Conservation (phyloP, 495 filamentous ascomycete genomes). For the Neurospora sp. region DNA sequence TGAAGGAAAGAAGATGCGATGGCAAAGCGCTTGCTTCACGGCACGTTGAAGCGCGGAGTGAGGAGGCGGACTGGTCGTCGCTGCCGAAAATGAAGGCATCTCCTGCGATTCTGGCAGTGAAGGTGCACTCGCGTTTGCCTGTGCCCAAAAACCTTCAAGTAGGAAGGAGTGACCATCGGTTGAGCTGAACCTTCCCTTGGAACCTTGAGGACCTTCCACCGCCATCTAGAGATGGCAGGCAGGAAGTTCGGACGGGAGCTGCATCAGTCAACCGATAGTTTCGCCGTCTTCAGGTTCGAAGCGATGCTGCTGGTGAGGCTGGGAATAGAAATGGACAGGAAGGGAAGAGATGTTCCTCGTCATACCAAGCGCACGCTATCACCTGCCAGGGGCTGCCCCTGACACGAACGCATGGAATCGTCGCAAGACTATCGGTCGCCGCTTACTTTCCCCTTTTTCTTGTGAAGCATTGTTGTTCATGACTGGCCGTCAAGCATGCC, state of each 20-base stretch:
- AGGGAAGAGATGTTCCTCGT: not conserved
- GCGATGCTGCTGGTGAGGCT: not conserved
- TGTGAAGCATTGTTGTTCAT: not conserved
- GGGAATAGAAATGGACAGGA: not conserved
- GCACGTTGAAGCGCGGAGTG: not conserved
- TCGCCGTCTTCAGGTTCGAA: not conserved
- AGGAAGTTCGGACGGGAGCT: not conserved
- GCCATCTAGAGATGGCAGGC: not conserved
- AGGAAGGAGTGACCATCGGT: not conserved
- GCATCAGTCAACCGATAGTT: not conserved
- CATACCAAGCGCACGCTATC: not conserved
- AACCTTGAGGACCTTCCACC: not conserved
- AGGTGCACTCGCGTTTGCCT: not conserved
- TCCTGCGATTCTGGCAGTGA: not conserved
- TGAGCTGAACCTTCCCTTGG: not conserved
- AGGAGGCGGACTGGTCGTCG: not conserved
- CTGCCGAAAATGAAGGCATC: not conserved
- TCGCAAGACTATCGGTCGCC: not conserved
- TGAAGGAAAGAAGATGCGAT: not conserved
- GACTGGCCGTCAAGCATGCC: not conserved
- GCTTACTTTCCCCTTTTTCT: not conserved
- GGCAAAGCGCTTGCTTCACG: not conserved
- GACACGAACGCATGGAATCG: not conserved
- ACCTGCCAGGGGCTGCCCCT: not conserved
- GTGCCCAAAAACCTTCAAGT: not conserved